A percentile compares a stretch with the other conserved stretches of the same genome.
These are phyloP conservation scores for Wickerhamomyces sp. DNA, from an alignment of 1,139 yeast genomes.

Conservation along the genomic window DNA sequence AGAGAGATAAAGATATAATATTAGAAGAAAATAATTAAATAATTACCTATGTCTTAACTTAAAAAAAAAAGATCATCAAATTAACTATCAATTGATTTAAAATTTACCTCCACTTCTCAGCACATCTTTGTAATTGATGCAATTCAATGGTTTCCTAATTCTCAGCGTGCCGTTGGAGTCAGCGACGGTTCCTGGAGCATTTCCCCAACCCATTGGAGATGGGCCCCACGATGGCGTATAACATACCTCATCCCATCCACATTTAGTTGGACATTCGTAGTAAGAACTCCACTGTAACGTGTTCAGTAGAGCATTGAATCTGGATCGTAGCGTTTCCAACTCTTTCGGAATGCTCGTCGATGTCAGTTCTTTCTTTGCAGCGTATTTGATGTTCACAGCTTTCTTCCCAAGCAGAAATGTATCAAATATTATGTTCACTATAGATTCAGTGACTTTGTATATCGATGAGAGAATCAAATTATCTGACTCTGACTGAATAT, in stretches of 20 bases:
- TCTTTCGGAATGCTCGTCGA: neutral
- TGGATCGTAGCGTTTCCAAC: constrained; percentile 11
- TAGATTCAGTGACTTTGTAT: constrained; percentile 31
- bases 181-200: constrained; percentile 8
- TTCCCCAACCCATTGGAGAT: constrained; percentile 35
- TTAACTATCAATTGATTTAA: too few relatives aligned
- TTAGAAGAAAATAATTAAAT: too few relatives aligned
- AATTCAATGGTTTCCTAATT: constrained; percentile 9
- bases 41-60: too few relatives aligned
- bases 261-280: constrained; percentile 36
- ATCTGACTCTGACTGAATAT: constrained; percentile 36
- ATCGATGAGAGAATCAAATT: constrained; percentile 43
- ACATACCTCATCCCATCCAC: constrained; percentile 44
- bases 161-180: constrained; percentile 10
- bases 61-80: too few relatives aligned
- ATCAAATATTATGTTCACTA: constrained; percentile 33
- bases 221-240: constrained; percentile 61
- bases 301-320: constrained; percentile 21
- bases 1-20: too few relatives aligned
- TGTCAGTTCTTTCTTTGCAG: neutral
- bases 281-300: constrained; percentile 40
- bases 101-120: neutral
- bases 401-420: constrained; percentile 29
- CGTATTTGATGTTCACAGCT: constrained; percentile 17
- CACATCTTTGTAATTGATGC: constrained; percentile 12